These are phyloP conservation scores for Lasiosphaeria ovina DNA, from an alignment of 495 filamentous ascomycete species.

Conservation along the genomic window DNA sequence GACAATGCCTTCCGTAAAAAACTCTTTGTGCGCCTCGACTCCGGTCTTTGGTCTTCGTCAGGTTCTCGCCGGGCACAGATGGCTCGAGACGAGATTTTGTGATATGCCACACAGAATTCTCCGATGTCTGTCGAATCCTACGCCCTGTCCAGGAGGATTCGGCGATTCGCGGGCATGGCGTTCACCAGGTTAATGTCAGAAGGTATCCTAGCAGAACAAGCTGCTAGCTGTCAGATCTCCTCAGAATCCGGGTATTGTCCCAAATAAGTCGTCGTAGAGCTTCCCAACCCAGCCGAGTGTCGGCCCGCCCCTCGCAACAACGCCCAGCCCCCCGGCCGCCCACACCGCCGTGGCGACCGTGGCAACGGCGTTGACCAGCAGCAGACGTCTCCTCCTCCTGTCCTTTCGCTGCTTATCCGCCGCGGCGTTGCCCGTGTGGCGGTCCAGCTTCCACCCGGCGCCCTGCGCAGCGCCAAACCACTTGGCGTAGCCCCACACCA, in stretches of 20 bases:
- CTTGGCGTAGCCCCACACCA: conserved; percentile 76
- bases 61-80: too few species aligned
- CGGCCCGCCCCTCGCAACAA: conserved; percentile 70
- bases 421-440: conserved; percentile 25
- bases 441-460: conserved; percentile 31
- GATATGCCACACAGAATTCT: too few species aligned
- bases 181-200: too few species aligned
- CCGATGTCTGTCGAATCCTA: too few species aligned
- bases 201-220: too few species aligned
- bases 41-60: too few species aligned
- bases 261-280: conserved; percentile 64
- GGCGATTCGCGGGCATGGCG: too few species aligned
- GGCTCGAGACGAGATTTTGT: too few species aligned
- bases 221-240: too few species aligned
- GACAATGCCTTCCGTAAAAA: too few species aligned
- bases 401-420: conserved; percentile 43
- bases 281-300: conserved; percentile 75
- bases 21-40: too few species aligned
- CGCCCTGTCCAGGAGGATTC: too few species aligned
- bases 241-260: conserved; percentile 32
- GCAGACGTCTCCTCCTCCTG: conserved; percentile 58
- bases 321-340: conserved; percentile 75
- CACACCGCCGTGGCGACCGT: conserved; percentile 61
- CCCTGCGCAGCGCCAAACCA: conserved; percentile 60
- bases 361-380: conserved; percentile 62